A percentile compares a stretch with the other conserved stretches of the same genome.
These are phyloP conservation scores for Maudiozyma barnettii DNA, from an alignment of 805 yeast species.

Conservation along the genomic window DNA sequence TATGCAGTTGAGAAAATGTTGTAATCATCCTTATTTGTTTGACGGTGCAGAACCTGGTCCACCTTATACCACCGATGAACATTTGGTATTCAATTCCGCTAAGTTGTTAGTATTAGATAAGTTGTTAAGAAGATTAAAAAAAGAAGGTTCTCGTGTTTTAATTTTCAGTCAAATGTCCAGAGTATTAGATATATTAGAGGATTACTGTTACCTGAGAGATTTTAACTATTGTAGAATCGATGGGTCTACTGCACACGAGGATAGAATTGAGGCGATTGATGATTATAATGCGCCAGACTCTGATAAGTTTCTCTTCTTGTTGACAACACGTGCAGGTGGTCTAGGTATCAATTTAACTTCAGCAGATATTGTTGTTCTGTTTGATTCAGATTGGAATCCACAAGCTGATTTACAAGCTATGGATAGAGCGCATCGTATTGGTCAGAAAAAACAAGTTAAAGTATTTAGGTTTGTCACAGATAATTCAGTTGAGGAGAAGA, in stretches of 20 bases:
- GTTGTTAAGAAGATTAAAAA: conserved; percentile 48
- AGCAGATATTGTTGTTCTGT: conserved; percentile 70
- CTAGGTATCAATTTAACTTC: conserved; percentile 73
- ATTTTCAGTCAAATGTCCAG: conserved; percentile 81
- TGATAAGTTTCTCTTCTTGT: conserved; percentile 59
- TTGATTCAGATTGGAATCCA: conserved; percentile 83
- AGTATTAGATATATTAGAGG: conserved; percentile 71
- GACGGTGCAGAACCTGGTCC: conserved; percentile 91
- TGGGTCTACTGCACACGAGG: conserved; percentile 74
- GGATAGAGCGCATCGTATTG: conserved; percentile 86
- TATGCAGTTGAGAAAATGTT: conserved; percentile 78
- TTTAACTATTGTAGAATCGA: conserved; percentile 71
- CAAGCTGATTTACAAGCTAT: conserved; percentile 84
- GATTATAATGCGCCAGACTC: conserved; percentile 70
- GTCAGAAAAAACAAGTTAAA: conserved; percentile 75
- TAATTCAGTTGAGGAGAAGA: conserved; percentile 76
- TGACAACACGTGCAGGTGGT: conserved; percentile 87
- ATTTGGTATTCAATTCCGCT: conserved; percentile 61
- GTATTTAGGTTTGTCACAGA: conserved; percentile 73
- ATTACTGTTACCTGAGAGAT: conserved; percentile 61
- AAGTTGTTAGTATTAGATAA: conserved; percentile 66
- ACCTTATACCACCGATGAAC: conserved; percentile 79
- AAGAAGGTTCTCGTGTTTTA: conserved; percentile 67
- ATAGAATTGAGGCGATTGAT: conserved; percentile 66
- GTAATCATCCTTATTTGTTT: conserved; percentile 76